Percentiles rank a stretch among this genome's conserved stretches.
Conservation (phyloP, 768 basidiomycete genomes). For the Pleurotus djamor region DNA sequence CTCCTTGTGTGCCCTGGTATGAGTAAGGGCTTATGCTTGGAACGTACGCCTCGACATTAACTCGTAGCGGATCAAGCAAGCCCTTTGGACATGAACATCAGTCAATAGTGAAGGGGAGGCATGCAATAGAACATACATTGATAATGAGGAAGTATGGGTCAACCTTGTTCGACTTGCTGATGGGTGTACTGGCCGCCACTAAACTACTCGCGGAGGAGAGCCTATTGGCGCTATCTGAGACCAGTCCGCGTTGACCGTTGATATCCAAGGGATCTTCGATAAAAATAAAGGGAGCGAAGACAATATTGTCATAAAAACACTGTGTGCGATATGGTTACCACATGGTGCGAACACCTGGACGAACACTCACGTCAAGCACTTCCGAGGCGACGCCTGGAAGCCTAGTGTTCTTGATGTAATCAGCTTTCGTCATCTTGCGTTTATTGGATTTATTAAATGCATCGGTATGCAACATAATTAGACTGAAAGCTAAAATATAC, state of each 20-base stretch:
- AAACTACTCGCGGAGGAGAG: conserved; percentile 30
- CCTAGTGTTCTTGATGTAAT: conserved; percentile 90
- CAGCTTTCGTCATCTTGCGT: conserved; percentile 94
- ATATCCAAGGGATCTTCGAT: conserved; percentile 87
- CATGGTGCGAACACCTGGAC: background rate
- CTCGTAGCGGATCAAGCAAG: conserved; percentile 64
- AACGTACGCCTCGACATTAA: conserved; percentile 58
- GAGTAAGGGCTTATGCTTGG: conserved; percentile 64
- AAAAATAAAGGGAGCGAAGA: conserved; percentile 95
- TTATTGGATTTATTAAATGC: conserved; percentile 98
- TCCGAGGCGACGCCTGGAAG: conserved; percentile 82
- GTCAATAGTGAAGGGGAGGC: background rate
- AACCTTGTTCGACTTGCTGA: conserved; percentile 65
- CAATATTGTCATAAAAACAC: conserved; percentile 97
- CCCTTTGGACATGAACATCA: conserved; percentile 36
- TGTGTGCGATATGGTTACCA: conserved; percentile 35
- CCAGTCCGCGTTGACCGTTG: conserved; percentile 50
- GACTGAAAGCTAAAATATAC: conserved; percentile 94
- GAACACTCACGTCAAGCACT: conserved; percentile 74
- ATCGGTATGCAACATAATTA: conserved; percentile 99
- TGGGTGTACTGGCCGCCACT: conserved; percentile 23
- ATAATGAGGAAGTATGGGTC: conserved; percentile 93
- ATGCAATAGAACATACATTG: conserved; percentile 45
- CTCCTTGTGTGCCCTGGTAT: conserved; percentile 61
- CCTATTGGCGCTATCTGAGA: conserved; percentile 35